Percentiles rank a stretch among this genome's conserved stretches.
These are phyloP conservation scores for Rhododendron henanense DNA, from an alignment of 148 eudicot species.

Conservation along the genomic window DNA sequence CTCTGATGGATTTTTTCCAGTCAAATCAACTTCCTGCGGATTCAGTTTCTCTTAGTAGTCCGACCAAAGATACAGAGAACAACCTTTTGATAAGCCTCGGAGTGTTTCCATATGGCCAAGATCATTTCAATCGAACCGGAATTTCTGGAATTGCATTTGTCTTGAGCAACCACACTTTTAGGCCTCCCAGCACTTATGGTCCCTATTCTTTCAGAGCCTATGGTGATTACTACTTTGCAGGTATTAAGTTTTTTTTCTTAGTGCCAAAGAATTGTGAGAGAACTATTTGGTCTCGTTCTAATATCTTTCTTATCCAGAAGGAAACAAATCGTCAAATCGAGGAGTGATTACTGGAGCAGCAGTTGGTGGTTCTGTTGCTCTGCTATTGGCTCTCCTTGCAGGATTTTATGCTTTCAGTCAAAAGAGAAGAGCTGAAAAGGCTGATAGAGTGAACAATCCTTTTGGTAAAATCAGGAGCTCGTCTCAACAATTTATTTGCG, in stretches of 20 bases:
- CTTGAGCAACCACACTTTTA: no score
- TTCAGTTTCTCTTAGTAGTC: no score
- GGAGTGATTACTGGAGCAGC: conserved; percentile 48
- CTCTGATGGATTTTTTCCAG: no score
- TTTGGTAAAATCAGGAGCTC: conserved; percentile 39
- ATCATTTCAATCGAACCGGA: no score
- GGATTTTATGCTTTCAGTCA: conserved; percentile 55
- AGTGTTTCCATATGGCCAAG: no score
- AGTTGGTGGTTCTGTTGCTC: conserved; percentile 36
- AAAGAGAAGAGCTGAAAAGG: conserved; percentile 52
- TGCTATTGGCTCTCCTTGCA: conserved; percentile 38
- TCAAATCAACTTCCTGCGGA: no score
- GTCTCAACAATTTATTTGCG: neutral
- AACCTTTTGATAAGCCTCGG: no score
- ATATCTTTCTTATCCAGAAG: neutral
- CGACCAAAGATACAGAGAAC: no score
- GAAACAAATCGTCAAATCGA: neutral
- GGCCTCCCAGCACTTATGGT: no score
- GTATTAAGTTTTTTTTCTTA: neutral
- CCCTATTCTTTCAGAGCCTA: no score
- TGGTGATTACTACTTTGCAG: neutral
- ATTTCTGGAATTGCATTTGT: no score
- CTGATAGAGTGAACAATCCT: conserved; percentile 44
- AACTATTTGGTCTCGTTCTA: neutral
- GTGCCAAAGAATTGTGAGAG: neutral